Percentiles rank a stretch among this genome's conserved stretches.
Evolutionary conservation across 2,329 filamentous ascomycete genomes (phyloP).

Genomic region (Elsinoe arachidis): DNA sequence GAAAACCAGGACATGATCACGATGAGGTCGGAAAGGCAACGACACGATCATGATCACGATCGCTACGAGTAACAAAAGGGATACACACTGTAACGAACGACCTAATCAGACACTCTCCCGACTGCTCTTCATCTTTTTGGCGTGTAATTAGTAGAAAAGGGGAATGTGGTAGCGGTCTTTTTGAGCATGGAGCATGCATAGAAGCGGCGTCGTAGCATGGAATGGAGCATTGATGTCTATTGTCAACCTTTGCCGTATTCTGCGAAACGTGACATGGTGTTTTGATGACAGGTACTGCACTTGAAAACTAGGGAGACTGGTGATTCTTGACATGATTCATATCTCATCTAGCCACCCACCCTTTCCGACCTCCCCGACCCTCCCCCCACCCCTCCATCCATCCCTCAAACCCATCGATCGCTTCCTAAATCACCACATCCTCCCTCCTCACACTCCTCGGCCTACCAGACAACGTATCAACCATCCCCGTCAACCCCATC

Average conservation of each 20-base stretch:
- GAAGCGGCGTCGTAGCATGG: conserved; percentile 3
- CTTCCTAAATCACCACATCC: conserved; percentile 6
- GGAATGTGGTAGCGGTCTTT: not conserved
- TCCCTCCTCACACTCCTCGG: conserved; percentile 20
- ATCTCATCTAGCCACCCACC: not conserved
- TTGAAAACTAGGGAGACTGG: too few species aligned
- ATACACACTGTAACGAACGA: not conserved
- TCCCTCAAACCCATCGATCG: not conserved
- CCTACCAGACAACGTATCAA: conserved; percentile 75
- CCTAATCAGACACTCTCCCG: not conserved
- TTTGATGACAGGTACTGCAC: not conserved
- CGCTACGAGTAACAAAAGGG: not conserved
- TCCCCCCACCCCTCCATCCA: not conserved
- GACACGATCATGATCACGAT: conserved; percentile 3
- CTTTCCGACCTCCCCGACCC: not conserved
- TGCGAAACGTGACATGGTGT: not conserved
- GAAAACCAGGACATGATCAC: not conserved
- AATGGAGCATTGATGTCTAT: not conserved
- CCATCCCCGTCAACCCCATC: conserved; percentile 68
- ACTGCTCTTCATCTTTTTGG: too few species aligned
- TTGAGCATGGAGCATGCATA: not conserved
- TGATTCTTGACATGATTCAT: not conserved
- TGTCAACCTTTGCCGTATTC: not conserved
- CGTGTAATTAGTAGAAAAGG: conserved; percentile 7
- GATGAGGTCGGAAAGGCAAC: not conserved